phyloP scores from a whole-genome alignment of 148 eudicot species.

The Pouteria glomerata region DNA sequence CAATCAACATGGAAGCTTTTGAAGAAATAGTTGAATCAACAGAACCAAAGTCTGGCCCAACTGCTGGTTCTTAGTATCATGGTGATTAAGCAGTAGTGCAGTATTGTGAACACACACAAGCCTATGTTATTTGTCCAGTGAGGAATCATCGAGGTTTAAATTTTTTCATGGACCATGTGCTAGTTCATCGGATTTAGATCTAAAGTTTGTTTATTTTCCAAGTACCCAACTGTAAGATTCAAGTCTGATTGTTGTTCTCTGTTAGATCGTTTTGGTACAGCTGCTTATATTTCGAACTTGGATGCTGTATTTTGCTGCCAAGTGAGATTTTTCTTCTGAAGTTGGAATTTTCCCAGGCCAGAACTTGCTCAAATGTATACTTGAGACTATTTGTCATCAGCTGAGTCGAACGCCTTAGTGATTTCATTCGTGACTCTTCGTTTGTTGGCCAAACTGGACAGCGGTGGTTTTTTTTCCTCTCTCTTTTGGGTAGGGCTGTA shows the following conservation, averaged over 20 bases:
- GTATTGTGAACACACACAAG: background rate
- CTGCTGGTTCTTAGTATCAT: conserved; percentile 25
- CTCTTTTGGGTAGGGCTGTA: no score
- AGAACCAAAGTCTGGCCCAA: conserved; percentile 30
- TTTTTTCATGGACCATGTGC: background rate
- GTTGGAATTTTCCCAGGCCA: no score
- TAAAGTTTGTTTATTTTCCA: background rate
- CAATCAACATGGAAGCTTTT: conserved; percentile 46
- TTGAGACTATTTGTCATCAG: no score
- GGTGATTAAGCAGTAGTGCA: background rate
- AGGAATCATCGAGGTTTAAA: background rate
- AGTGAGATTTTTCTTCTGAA: background rate
- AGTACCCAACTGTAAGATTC: background rate
- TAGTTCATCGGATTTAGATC: background rate
- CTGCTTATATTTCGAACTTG: background rate
- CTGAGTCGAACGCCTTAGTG: no score
- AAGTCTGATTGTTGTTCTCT: no score
- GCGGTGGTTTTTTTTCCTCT: no score
- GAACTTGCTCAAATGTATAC: no score
- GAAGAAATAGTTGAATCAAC: conserved; percentile 48
- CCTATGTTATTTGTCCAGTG: background rate
- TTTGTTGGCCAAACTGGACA: no score
- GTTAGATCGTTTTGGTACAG: no score
- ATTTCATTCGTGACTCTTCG: no score
- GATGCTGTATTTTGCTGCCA: background rate